Evolutionary conservation across 2,329 filamentous ascomycete genomes (phyloP), one percentile per base, ranked within the genome.

Genomic region (Penicillium janthinellum): DNA sequence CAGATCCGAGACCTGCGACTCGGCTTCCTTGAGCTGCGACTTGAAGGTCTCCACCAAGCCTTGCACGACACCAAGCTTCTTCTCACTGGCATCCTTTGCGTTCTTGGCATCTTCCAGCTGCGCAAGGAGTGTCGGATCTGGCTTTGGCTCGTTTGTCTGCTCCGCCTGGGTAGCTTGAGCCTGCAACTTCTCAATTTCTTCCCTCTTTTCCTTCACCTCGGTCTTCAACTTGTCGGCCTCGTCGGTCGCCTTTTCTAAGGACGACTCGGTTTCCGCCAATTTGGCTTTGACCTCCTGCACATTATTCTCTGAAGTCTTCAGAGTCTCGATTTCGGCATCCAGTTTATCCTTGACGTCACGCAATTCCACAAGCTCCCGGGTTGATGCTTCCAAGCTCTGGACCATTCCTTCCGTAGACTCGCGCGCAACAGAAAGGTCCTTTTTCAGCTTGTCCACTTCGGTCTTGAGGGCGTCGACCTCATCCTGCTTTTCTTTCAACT

Each of bases 391-490:
- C 1, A 93, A 77, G 58, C 83, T 90, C 68, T 81, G 75, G 31
- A 86, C 84, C 68, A 92, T 83, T n/a, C 84, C 83, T 60, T 86
- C 79, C 42, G 85, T 87, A 45, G 88, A 89, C 69, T 95, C 89
- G 65, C 90, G 87, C 10, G 88, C 87, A 12, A 86, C 84, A 2
- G 85, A 83, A 4, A 96, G 81, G 67, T 96, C 90, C 3, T 84
- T 81, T 74, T 89, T 88, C 22, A 96, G 79, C 1, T 79, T 82
- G 20, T 84, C 81, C 31, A 96, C 86, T 67, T 95, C 87, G 3
- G 81, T 77, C 65, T 88, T 88, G 14, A 98, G 84, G 48, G 82
- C 84, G 54, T 87, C 84, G 39, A 95, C 86, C 74, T 94, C 88
- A 44, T 86, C 84, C 11, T 88, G 81, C 69, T 90, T 90, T 58